phyloP scores from a whole-genome alignment of 2,329 filamentous ascomycete genomes.

The Aureobasidium sp. region DNA sequence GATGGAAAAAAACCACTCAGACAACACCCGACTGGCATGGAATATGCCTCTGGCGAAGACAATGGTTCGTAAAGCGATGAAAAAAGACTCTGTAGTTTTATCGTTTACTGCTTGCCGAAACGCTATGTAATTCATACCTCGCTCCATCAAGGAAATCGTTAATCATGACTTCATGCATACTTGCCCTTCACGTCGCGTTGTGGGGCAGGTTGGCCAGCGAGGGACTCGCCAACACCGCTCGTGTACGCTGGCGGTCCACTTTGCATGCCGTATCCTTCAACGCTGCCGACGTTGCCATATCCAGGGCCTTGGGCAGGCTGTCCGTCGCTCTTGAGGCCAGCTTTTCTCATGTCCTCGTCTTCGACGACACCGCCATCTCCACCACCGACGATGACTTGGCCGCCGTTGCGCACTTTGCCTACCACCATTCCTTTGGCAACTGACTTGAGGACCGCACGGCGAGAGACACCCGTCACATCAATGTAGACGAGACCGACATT shows the following conservation, averaged over 20 bases:
- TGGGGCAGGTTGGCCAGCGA: slow-evolving; percentile 15
- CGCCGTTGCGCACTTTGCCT: slow-evolving; percentile 66
- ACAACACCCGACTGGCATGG: no score
- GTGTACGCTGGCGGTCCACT: slow-evolving; percentile 6
- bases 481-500: slow-evolving; percentile 98
- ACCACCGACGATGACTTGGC: slow-evolving; percentile 67
- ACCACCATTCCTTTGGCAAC: slow-evolving; percentile 97
- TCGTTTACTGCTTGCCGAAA: background rate
- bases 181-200: slow-evolving; percentile 2
- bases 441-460: slow-evolving; percentile 83
- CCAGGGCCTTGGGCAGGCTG: background rate
- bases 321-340: slow-evolving; percentile 3
- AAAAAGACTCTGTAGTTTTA: background rate
- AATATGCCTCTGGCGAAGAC: background rate
- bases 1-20: no score
- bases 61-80: background rate
- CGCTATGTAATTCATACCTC: background rate
- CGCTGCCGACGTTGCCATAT: background rate
- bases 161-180: background rate
- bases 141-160: background rate
- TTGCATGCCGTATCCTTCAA: slow-evolving; percentile 9
- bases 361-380: slow-evolving; percentile 47
- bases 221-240: slow-evolving; percentile 9
- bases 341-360: slow-evolving; percentile 31
- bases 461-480: slow-evolving; percentile 85